phyloP scores from a whole-genome alignment of 2,329 filamentous ascomycete species.

The Colletotrichum nymphaeae region DNA sequence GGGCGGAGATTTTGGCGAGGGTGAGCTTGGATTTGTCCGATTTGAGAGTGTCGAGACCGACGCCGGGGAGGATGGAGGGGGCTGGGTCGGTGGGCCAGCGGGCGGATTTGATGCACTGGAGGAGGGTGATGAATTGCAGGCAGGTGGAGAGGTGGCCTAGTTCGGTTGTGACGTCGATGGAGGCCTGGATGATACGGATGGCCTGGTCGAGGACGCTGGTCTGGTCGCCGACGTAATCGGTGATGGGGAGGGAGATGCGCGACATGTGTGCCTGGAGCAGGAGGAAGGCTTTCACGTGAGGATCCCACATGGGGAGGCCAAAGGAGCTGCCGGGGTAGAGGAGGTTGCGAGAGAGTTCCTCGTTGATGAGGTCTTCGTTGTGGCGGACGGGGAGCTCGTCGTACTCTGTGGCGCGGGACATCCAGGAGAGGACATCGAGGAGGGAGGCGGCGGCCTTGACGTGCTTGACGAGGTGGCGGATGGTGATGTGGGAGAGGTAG shows the following conservation, averaged over 20 bases:
- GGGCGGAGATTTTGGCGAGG: slow-evolving; percentile 55
- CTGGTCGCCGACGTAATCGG: slow-evolving; percentile 97
- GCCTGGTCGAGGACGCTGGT: slow-evolving; percentile 91
- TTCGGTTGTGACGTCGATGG: slow-evolving; percentile 93
- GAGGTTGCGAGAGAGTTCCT: slow-evolving; percentile 84
- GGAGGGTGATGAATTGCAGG: slow-evolving; percentile 82
- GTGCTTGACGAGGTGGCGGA: slow-evolving; percentile 83
- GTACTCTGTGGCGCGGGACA: slow-evolving; percentile 93
- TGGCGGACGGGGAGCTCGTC: slow-evolving; percentile 97
- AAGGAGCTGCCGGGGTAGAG: slow-evolving; percentile 71
- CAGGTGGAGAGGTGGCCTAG: slow-evolving; percentile 84
- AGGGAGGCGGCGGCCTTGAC: slow-evolving; percentile 83
- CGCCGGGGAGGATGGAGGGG: slow-evolving; percentile 81
- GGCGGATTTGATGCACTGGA: slow-evolving; percentile 93
- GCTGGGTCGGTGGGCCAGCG: slow-evolving; percentile 89
- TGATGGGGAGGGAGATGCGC: slow-evolving; percentile 90
- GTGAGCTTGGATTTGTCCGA: slow-evolving; percentile 50
- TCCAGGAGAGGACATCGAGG: slow-evolving; percentile 87
- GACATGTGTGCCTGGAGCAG: slow-evolving; percentile 96
- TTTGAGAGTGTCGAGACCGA: slow-evolving; percentile 59
- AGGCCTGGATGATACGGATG: slow-evolving; percentile 95
- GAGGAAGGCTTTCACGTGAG: slow-evolving; percentile 95
- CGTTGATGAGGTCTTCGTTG: slow-evolving; percentile 98
- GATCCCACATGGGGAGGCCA: slow-evolving; percentile 95
- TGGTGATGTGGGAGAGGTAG: slow-evolving; percentile 95